Percentiles rank a stretch among this genome's conserved stretches.
These are phyloP conservation scores for Reutealis trisperma DNA, from an alignment of 345 rosid genomes.

Conservation along the genomic window DNA sequence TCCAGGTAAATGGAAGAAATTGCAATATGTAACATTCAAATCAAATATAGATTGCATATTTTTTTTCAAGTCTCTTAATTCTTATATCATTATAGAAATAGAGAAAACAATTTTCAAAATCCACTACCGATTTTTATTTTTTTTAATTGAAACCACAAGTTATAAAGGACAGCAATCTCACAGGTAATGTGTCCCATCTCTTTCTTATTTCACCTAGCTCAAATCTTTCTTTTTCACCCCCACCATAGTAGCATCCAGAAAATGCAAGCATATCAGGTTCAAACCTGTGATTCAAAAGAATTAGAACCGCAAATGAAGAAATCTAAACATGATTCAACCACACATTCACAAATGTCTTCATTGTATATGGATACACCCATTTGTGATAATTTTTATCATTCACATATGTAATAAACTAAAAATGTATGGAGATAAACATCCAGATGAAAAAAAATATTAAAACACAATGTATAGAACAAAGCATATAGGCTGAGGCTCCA, in stretches of 20 bases:
- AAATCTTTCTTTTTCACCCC: slow-evolving; percentile 92
- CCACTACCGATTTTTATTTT: not conserved
- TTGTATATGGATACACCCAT: not conserved
- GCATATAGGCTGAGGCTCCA: not conserved
- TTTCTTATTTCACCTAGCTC: slow-evolving; percentile 93
- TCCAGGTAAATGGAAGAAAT: not conserved
- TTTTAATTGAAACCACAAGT: not conserved
- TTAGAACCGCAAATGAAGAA: not conserved
- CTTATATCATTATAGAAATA: not conserved
- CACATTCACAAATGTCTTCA: not conserved
- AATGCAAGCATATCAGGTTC: slow-evolving; percentile 99
- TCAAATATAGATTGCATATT: not conserved
- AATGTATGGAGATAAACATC: not conserved
- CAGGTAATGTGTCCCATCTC: slow-evolving; percentile 97
- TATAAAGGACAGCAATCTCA: slow-evolving; percentile 42
- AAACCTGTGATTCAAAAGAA: slow-evolving; percentile 52
- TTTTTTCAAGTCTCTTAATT: not conserved
- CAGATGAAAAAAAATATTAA: not conserved
- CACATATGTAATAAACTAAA: not conserved
- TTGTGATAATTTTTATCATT: not conserved
- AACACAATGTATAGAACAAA: not conserved
- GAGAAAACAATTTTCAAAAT: not conserved
- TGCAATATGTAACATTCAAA: not conserved
- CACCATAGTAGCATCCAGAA: slow-evolving; percentile 98
- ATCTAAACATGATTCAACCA: slow-evolving; percentile 8